Evolutionary conservation across 495 filamentous ascomycete genomes (phyloP).

Genomic region (Aspergillus cavernicola): DNA sequence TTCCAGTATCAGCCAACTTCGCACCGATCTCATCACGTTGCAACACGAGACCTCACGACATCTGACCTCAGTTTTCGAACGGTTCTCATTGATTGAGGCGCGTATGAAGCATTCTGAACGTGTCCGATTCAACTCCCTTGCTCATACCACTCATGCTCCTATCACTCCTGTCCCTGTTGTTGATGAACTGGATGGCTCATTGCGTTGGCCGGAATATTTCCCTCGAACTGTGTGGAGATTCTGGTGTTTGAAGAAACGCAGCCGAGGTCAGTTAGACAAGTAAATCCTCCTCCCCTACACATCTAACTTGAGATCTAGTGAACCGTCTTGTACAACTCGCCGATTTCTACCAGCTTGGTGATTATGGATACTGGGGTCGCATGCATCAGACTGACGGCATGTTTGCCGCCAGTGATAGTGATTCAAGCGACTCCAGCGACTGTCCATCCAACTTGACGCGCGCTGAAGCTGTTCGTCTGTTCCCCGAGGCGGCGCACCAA

Average conservation of each 20-base stretch:
- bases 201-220: slow-evolving; percentile 39
- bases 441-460: slow-evolving; percentile 28
- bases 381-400: slow-evolving; percentile 28
- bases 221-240: slow-evolving; percentile 42
- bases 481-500: slow-evolving; percentile 40
- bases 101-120: slow-evolving; percentile 33
- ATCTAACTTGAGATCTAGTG: slow-evolving; percentile 27
- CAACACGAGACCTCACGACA: slow-evolving; percentile 34
- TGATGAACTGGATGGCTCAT: slow-evolving; percentile 27
- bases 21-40: slow-evolving; percentile 34
- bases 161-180: slow-evolving; percentile 38
- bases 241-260: slow-evolving; percentile 43
- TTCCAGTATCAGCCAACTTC: slow-evolving; percentile 32
- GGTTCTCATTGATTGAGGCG: slow-evolving; percentile 24
- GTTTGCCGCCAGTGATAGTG: slow-evolving; percentile 31
- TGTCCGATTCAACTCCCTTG: slow-evolving; percentile 41
- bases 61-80: slow-evolving; percentile 22
- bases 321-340: slow-evolving; percentile 40
- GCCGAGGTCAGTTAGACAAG: slow-evolving; percentile 32
- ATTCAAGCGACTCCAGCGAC: slow-evolving; percentile 40
- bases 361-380: slow-evolving; percentile 37
- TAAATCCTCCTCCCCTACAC: neutral
- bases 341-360: slow-evolving; percentile 40
- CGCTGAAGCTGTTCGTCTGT: slow-evolving; percentile 32
- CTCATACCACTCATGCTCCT: slow-evolving; percentile 35